Percentiles rank a stretch among this genome's conserved stretches.
Conservation (phyloP, 2,329 filamentous ascomycete species). For the Monilinia laxa region DNA sequence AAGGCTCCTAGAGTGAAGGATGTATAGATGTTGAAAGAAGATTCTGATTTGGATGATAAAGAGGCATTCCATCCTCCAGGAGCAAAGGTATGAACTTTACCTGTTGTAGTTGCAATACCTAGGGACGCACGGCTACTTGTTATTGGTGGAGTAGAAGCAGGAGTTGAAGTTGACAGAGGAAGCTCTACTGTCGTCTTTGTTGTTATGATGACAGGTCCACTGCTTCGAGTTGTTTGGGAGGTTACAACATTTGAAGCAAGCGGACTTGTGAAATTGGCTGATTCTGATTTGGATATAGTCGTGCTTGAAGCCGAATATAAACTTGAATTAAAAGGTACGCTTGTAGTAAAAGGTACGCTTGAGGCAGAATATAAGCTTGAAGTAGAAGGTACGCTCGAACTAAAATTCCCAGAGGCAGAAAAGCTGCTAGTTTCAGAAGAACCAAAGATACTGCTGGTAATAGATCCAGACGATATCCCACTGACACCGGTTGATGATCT, state of each 20-base stretch:
- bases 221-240: background rate
- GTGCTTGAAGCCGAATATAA: no score
- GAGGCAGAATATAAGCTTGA: no score
- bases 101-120: background rate
- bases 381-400: no score
- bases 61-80: constrained; percentile 33
- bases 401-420: constrained; percentile 11
- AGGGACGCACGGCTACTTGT: background rate
- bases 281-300: background rate
- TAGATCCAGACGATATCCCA: no score
- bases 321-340: background rate
- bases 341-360: no score
- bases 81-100: constrained; percentile 21
- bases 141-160: background rate
- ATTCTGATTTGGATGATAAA: constrained; percentile 14
- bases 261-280: background rate
- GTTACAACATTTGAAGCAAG: background rate
- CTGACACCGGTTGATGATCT: no score
- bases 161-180: background rate
- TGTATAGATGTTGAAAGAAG: constrained; percentile 24
- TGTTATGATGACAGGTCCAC: background rate
- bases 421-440: no score
- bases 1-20: constrained; percentile 14
- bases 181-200: background rate
- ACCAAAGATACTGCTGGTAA: background rate